phyloP scores from a whole-genome alignment of 495 filamentous ascomycete genomes.

The Annulohypoxylon stygium region DNA sequence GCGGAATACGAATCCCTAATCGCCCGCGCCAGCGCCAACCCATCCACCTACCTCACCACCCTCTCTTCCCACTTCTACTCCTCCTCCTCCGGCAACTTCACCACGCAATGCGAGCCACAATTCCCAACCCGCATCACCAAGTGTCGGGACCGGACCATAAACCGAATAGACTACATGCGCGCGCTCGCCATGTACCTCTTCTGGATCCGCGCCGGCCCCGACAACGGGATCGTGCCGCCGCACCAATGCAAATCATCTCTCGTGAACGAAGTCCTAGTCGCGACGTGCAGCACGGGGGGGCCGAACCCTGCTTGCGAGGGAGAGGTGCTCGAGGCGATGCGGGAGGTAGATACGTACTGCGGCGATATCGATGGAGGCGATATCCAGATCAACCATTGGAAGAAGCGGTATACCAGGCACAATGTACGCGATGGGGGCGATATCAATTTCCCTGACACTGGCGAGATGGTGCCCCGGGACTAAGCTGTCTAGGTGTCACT shows the following conservation, averaged over 20 bases:
- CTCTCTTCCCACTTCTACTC: no score
- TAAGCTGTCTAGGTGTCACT: no score
- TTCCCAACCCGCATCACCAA: slow-evolving; percentile 34
- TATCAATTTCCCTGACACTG: background rate
- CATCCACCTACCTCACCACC: background rate
- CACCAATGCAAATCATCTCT: slow-evolving; percentile 33
- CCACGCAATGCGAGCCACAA: slow-evolving; percentile 18
- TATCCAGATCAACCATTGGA: slow-evolving; percentile 28
- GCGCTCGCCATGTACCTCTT: slow-evolving; percentile 35
- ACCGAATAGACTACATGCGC: slow-evolving; percentile 27
- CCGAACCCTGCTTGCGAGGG: slow-evolving; percentile 36
- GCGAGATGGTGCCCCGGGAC: no score
- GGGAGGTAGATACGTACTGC: slow-evolving; percentile 49
- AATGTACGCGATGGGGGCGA: slow-evolving; percentile 2
- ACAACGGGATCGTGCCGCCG: slow-evolving; percentile 33
- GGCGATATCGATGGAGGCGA: slow-evolving; percentile 20
- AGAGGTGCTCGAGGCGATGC: slow-evolving; percentile 48
- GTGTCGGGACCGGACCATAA: slow-evolving; percentile 26
- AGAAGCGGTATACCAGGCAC: slow-evolving; percentile 39
- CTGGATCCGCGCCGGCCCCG: slow-evolving; percentile 37
- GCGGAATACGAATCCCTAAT: background rate
- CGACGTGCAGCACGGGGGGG: slow-evolving; percentile 25
- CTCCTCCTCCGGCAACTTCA: background rate
- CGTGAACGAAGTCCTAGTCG: slow-evolving; percentile 18
- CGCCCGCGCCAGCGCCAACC: background rate